Evolutionary conservation across 495 filamentous ascomycete species (phyloP).

Genomic region (Talaromyces adpressus): DNA sequence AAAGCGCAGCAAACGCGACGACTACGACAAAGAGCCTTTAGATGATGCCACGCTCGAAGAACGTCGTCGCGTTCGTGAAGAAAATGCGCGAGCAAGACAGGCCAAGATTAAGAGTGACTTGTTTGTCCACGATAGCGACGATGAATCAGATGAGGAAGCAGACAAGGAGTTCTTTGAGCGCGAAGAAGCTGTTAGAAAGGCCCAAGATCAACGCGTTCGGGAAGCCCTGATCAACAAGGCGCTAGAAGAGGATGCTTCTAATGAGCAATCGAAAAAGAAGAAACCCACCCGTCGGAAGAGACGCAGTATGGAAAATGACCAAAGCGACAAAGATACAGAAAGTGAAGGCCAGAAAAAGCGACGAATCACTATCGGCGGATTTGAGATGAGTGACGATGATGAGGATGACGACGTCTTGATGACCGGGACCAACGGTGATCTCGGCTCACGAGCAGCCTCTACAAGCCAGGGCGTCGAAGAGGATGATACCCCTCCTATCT

Average conservation of each 20-base stretch:
- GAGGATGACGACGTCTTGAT: constrained; percentile 31
- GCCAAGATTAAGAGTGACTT: constrained; percentile 76
- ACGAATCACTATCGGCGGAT: constrained; percentile 17
- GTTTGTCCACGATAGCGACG: constrained; percentile 72
- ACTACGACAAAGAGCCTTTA: constrained; percentile 31
- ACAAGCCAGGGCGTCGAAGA: constrained; percentile 16
- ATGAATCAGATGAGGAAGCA: constrained; percentile 65
- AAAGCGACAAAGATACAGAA: constrained; percentile 11
- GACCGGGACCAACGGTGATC: constrained; percentile 19
- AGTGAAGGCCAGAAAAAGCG: constrained; percentile 12
- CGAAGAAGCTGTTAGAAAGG: constrained; percentile 53
- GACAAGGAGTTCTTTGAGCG: constrained; percentile 63
- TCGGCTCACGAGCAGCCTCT: constrained; percentile 15
- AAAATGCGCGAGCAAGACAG: constrained; percentile 55
- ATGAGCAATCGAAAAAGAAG: constrained; percentile 22
- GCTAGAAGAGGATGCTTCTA: constrained; percentile 34
- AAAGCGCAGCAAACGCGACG: constrained; percentile 30
- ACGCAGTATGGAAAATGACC: constrained; percentile 20
- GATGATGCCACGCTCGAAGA: constrained; percentile 46
- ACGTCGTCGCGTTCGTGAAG: constrained; percentile 45
- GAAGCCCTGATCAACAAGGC: constrained; percentile 47
- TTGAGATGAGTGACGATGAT: constrained; percentile 17
- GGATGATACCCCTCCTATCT: constrained; percentile 22
- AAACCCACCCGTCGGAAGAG: constrained; percentile 11
- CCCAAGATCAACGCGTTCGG: constrained; percentile 40